These are phyloP conservation scores for Lagerstroemia speciosa DNA, from an alignment of 345 rosid genomes.

Conservation along the genomic window DNA sequence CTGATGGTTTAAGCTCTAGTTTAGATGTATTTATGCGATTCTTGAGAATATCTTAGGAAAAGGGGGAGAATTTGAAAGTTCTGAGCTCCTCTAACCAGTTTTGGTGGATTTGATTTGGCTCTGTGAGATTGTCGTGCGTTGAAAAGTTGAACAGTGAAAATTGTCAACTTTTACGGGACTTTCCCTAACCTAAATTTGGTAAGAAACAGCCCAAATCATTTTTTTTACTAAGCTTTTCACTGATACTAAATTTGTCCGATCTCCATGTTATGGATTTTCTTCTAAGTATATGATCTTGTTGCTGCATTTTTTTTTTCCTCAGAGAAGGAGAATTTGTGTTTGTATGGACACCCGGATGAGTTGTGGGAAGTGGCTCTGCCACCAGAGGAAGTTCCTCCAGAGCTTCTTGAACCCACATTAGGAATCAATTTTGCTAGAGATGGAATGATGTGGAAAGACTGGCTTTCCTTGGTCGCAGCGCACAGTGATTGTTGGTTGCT, in stretches of 20 bases:
- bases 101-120: too few species aligned
- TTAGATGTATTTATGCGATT: neutral
- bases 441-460: slow-evolving; percentile 90
- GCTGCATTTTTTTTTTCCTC: slow-evolving; percentile 5
- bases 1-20: neutral
- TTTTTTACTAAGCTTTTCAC: neutral
- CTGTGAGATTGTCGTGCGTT: too few species aligned
- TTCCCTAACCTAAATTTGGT: too few species aligned
- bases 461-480: slow-evolving; percentile 87
- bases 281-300: neutral
- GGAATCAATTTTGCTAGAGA: slow-evolving; percentile 96
- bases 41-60: neutral
- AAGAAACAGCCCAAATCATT: neutral
- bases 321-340: slow-evolving; percentile 94
- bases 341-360: slow-evolving; percentile 87
- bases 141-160: too few species aligned
- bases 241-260: too few species aligned
- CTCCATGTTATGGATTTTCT: slow-evolving; percentile 3
- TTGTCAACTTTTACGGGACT: too few species aligned
- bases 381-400: slow-evolving; percentile 94
- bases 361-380: slow-evolving; percentile 92
- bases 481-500: slow-evolving; percentile 98
- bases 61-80: neutral
- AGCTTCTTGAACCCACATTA: slow-evolving; percentile 92
- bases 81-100: neutral